A percentile compares a stretch with the other conserved stretches of the same genome.
Conservation (phyloP, 495 filamentous ascomycete species). For the Tuber magnatum region DNA sequence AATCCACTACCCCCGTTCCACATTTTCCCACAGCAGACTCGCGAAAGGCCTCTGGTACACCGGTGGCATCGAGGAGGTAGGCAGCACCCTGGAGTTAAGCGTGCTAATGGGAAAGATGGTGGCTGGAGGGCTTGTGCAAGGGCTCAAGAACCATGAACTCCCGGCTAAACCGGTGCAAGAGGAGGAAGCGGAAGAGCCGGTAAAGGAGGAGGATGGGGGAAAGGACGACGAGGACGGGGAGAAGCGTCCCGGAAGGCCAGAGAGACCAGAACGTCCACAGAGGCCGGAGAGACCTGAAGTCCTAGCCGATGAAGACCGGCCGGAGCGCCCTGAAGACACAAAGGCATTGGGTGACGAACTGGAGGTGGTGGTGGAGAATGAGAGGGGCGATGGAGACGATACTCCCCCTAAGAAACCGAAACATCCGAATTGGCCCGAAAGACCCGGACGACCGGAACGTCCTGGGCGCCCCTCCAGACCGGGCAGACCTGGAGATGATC, state of each 20-base stretch:
- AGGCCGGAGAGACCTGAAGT: background rate
- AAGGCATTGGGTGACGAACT: background rate
- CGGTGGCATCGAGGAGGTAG: conserved; percentile 83
- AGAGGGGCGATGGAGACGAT: background rate
- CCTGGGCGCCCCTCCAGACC: too few species aligned
- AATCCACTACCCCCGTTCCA: conserved; percentile 67
- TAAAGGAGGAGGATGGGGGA: background rate
- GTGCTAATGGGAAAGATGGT: conserved; percentile 95
- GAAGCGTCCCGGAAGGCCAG: background rate
- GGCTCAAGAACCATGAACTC: conserved; percentile 38
- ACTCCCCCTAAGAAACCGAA: background rate
- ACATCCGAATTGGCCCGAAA: background rate
- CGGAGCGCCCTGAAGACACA: background rate
- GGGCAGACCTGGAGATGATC: background rate
- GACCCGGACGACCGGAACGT: too few species aligned
- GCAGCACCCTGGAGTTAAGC: conserved; percentile 91
- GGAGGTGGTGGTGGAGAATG: background rate
- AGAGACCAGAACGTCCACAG: background rate
- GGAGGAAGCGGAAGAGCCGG: background rate
- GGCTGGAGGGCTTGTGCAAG: conserved; percentile 57
- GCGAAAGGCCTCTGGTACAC: conserved; percentile 76
- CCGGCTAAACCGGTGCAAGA: background rate
- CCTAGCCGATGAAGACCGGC: background rate
- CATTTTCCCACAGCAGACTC: conserved; percentile 71
- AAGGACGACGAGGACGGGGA: background rate